phyloP scores from a whole-genome alignment of 805 yeast species.

The Teunomyces kruisii region DNA sequence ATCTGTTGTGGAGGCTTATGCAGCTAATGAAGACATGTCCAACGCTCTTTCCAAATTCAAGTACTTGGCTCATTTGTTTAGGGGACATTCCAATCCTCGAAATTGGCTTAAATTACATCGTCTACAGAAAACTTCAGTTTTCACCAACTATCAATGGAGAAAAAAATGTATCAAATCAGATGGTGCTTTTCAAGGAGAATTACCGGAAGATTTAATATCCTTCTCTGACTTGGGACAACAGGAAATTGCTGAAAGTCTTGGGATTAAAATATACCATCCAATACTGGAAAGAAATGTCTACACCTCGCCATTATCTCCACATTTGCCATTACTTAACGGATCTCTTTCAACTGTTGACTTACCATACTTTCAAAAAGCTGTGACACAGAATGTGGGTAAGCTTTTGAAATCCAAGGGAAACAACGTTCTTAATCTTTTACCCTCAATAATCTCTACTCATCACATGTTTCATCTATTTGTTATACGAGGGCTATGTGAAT shows the following conservation, averaged over 20 bases:
- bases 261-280: conserved; percentile 21
- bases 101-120: conserved; percentile 9
- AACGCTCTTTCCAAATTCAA: conserved; percentile 24
- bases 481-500: conserved; percentile 25
- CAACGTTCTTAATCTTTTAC: conserved; percentile 18
- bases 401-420: conserved; percentile 6
- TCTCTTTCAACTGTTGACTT: conserved; percentile 26
- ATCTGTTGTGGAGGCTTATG: conserved; percentile 30
- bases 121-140: conserved; percentile 12
- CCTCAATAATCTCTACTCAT: conserved; percentile 22
- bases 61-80: conserved; percentile 15
- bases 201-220: conserved; percentile 7
- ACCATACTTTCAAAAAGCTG: conserved; percentile 27
- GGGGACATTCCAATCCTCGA: conserved; percentile 20
- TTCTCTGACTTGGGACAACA: conserved; percentile 10
- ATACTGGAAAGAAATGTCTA: conserved; percentile 27
- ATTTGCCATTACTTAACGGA: conserved; percentile 30
- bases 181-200: background rate
- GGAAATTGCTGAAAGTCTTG: background rate
- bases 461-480: conserved; percentile 26
- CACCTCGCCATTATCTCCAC: conserved; percentile 16
- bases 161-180: conserved; percentile 21
- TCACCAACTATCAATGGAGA: conserved; percentile 22
- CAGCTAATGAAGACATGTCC: conserved; percentile 19
- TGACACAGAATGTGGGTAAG: conserved; percentile 14